Percentiles rank a stretch among this genome's conserved stretches.
Conservation (phyloP, 2,329 filamentous ascomycete species). For the Lojkania enalia region DNA sequence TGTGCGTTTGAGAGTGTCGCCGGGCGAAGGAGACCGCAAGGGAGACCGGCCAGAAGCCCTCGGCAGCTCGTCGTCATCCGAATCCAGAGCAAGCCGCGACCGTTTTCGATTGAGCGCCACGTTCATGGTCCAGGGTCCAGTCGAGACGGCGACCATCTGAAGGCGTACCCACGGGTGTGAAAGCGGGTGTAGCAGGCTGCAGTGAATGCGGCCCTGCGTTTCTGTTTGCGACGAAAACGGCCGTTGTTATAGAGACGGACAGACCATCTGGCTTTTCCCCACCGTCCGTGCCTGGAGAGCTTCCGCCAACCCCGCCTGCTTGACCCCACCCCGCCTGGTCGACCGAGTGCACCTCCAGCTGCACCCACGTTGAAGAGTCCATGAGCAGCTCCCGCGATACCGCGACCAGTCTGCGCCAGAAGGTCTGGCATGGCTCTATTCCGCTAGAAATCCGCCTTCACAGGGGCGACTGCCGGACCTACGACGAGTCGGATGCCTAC, state of each 20-base stretch:
- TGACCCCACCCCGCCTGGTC: not conserved
- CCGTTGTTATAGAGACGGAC: conserved; percentile 28
- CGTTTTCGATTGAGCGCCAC: conserved; percentile 39
- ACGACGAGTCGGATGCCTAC: conserved; percentile 63
- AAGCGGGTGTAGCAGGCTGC: conserved; percentile 4
- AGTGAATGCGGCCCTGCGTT: conserved; percentile 9
- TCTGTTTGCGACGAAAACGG: not conserved
- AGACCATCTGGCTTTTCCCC: no score
- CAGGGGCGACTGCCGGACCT: conserved; percentile 62
- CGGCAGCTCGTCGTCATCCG: conserved; percentile 26
- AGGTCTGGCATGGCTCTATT: conserved; percentile 62
- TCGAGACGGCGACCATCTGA: conserved; percentile 23
- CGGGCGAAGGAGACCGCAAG: conserved; percentile 23
- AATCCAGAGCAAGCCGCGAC: conserved; percentile 32
- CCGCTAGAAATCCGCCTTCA: conserved; percentile 63
- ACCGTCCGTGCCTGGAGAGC: not conserved
- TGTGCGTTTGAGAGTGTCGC: conserved; percentile 39
- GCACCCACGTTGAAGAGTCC: conserved; percentile 5
- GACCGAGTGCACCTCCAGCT: not conserved
- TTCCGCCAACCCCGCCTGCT: not conserved
- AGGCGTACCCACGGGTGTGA: no score
- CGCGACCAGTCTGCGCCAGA: conserved; percentile 48
- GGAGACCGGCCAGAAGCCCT: conserved; percentile 16
- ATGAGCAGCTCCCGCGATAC: conserved; percentile 38
- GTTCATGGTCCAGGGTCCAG: conserved; percentile 32